Percentiles rank a stretch among this genome's conserved stretches.
Evolutionary conservation across 208 protist genomes (phyloP).

Genomic region (Kentomonas sorsogonicus): DNA sequence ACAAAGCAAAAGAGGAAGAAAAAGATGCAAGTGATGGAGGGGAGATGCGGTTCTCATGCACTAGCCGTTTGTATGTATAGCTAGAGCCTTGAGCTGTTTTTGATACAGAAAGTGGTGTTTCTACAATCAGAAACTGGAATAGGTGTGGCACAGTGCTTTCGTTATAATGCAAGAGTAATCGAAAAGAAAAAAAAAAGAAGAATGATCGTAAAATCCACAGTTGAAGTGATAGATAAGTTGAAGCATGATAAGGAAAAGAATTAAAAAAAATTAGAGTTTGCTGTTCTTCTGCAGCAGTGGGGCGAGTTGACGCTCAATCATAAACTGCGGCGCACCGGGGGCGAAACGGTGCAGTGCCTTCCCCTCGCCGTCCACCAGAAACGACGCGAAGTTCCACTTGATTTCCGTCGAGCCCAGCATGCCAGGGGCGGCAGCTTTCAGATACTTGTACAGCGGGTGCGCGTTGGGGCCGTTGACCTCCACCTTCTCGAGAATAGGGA

Average conservation of each 20-base stretch:
- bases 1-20: not conserved
- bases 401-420: constrained; percentile 55
- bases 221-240: constrained; percentile 4
- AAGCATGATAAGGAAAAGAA: no score
- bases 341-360: constrained; percentile 61
- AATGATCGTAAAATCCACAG: not conserved
- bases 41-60: no score
- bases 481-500: constrained; percentile 89
- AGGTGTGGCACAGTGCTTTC: not conserved
- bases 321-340: constrained; percentile 32
- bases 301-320: constrained; percentile 60
- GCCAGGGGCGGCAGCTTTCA: constrained; percentile 44
- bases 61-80: not conserved
- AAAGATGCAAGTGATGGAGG: no score
- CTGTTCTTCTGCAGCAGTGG: constrained; percentile 27
- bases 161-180: not conserved
- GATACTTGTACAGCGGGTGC: constrained; percentile 74
- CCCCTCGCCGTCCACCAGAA: constrained; percentile 77
- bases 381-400: constrained; percentile 95
- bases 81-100: no score
- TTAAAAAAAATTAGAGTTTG: no score
- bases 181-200: not conserved
- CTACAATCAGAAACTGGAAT: no score
- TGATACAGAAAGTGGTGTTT: not conserved
- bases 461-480: constrained; percentile 84